These are phyloP conservation scores for Paxillus rubicundulus DNA, from an alignment of 768 basidiomycete species.

Conservation along the genomic window DNA sequence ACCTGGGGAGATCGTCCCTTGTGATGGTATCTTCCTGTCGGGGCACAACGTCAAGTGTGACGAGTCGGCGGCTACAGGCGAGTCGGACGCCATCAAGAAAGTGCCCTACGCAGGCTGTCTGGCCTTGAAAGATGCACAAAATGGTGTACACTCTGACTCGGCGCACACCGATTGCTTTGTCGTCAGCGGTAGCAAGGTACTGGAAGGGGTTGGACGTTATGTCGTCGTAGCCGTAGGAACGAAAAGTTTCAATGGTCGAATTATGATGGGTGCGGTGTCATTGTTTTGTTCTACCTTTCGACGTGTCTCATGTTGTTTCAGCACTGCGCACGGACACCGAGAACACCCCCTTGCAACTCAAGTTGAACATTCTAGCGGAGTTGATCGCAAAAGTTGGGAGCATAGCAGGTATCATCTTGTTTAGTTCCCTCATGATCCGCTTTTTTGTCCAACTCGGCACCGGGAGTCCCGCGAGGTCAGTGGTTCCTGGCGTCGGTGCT, in stretches of 20 bases:
- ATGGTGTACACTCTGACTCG: conserved; percentile 10
- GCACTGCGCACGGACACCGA: conserved; percentile 85
- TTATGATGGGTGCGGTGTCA: conserved; percentile 83
- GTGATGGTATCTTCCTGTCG: conserved; percentile 89
- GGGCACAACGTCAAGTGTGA: conserved; percentile 96
- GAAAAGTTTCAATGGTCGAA: conserved; percentile 92
- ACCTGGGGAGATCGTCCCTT: conserved; percentile 94
- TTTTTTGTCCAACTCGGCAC: conserved; percentile 88
- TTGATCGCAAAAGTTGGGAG: conserved; percentile 91
- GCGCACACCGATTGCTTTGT: conserved; percentile 88
- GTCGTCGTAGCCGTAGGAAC: conserved; percentile 91
- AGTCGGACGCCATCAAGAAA: conserved; percentile 95
- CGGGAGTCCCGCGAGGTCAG: conserved; percentile 54
- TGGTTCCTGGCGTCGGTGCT: not conserved
- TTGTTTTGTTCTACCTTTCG: not conserved
- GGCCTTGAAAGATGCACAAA: conserved; percentile 41
- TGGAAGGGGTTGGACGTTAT: conserved; percentile 92
- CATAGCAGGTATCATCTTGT: conserved; percentile 76
- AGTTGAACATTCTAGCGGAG: conserved; percentile 92
- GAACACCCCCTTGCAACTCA: conserved; percentile 89
- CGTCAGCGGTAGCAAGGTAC: conserved; percentile 86
- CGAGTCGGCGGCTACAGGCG: conserved; percentile 94
- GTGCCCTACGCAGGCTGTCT: conserved; percentile 72
- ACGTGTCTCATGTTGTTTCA: conserved; percentile 27
- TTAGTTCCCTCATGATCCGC: conserved; percentile 83